Base-by-base conservation (phyloP, 768 basidiomycete genomes). In the Kwoniella botswanensis region DNA sequence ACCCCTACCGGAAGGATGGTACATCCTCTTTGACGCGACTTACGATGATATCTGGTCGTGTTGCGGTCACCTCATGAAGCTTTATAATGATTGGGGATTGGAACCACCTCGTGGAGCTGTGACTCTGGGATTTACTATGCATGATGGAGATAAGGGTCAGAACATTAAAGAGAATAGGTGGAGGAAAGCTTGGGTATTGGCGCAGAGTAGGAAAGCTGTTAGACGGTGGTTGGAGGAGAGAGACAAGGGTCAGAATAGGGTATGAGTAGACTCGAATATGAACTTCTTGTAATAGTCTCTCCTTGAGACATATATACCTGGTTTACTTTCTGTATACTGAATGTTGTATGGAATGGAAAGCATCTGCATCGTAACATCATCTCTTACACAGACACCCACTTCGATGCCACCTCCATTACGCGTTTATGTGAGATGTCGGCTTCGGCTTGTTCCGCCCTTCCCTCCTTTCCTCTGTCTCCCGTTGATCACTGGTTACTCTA, bases 11-110 rank as follows among this genome's bases (percentile, higher is more conserved):
- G 86, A 90, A 65, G 88, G 89, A 67, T 99, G 97, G 97, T 96
- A 92, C 91, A 89, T 92, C 55, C 86, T 98, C 6, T 99, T 99
- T 78, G 97, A 98, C 79, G 92, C 93, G 0, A 86, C 89, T 0
- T 92, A 90, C 89, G 93, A 94, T 65, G 95, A 97, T 76, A 86
- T 97, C 29, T 91, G 91, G 90, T 89, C 86, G 74, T 89, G 94
- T 9, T 90, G 90, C 70, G 93, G 93, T n/a, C 87, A 88, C 76
- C 88, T 96, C 62, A 92, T 93, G 91, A 87, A 90, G 52, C 84
- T 98, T 3, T 98, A 82, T 77, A 29, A 59, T 17, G 74, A 77
- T n/a, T 82, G 83, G 83, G 76, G 76, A 15, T 35, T 70, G 4
- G 73, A 60, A 1, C 53, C 56, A 18, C 42, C 41, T 43, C 44